Evolutionary conservation across 352 stramenopile genomes (phyloP), one percentile per base, ranked within the genome.

Genomic region (Phytophthora megakarya): DNA sequence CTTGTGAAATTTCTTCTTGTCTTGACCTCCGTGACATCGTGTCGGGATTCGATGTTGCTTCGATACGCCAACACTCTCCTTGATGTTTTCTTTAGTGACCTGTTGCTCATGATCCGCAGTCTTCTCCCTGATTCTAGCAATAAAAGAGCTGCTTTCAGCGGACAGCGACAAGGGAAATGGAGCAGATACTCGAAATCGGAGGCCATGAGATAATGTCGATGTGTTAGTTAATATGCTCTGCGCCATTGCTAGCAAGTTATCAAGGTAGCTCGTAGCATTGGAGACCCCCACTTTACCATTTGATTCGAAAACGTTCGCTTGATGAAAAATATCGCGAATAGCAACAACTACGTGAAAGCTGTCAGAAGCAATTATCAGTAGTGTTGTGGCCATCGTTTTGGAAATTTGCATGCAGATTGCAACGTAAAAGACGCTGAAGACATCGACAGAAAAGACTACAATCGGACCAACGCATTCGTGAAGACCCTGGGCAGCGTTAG

Each of bases 361-460:
- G 25, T 70, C 55, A 0, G 50, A 56, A 1, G 33, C 37, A 18
- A 61, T 58, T 16, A 72, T 56, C 3, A 68, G 5, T 6, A 64
- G 15, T 2, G 51, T 72, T 6, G 51, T 52, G 8, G 44, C 8
- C 5, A 37, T 32, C 19, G 61, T 63, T 3, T 44, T 58, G 0
- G 66, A 38, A 18, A 43, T 53, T 21, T 74, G 67, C 71, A 79
- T 69, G 38, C 61, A 73, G 1, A 55, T 72, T 1, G 60, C 51
- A 9, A 65, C 47, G 33, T 69, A 75, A 22, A 72, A 49, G 3
- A 65, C 71, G 52, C 71, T 73, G 32, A 76, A 76, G 2, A 70
- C 44, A 4, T 75, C 70, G 6, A 79, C 63, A 0, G 67, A 70
- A 28, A 79, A 71, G 1, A 74, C 63, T 15, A 68, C 59, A 10